A percentile compares a stretch with the other conserved stretches of the same genome.
Evolutionary conservation across 495 filamentous ascomycete species (phyloP).

Genomic region (Aspergillus nidulans): DNA sequence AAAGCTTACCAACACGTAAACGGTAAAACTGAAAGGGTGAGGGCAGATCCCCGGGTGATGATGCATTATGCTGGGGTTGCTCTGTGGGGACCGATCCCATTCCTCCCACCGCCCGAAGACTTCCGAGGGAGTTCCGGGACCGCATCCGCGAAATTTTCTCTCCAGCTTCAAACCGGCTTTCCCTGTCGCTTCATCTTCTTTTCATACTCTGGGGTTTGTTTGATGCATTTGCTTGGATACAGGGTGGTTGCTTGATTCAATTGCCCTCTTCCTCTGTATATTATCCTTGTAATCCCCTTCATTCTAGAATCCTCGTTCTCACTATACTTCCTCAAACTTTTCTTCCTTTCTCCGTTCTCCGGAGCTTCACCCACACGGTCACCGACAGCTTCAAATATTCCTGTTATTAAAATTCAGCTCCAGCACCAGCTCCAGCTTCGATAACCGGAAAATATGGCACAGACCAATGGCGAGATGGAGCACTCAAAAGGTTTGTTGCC

Average conservation of each 20-base stretch:
- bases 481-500: constrained; percentile 37
- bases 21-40: background rate
- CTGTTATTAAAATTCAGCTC: constrained; percentile 12
- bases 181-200: constrained; percentile 17
- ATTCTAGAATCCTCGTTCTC: constrained; percentile 17
- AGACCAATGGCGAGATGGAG: constrained; percentile 41
- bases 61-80: background rate
- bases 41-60: background rate
- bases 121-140: constrained; percentile 44
- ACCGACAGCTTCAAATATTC: constrained; percentile 15
- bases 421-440: constrained; percentile 8
- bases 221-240: constrained; percentile 29
- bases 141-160: constrained; percentile 45
- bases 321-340: constrained; percentile 18
- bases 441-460: constrained; percentile 32
- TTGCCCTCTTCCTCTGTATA: constrained; percentile 41
- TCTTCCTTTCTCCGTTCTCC: constrained; percentile 12
- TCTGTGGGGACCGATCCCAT: background rate
- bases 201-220: constrained; percentile 34
- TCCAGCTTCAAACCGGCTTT: constrained; percentile 25
- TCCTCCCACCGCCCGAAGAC: constrained; percentile 37
- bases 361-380: constrained; percentile 17
- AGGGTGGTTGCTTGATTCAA: constrained; percentile 33
- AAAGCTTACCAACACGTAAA: background rate
- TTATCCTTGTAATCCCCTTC: constrained; percentile 26